phyloP scores from a whole-genome alignment of 139 green algal genomes.

The Parachlorella kessleri region DNA sequence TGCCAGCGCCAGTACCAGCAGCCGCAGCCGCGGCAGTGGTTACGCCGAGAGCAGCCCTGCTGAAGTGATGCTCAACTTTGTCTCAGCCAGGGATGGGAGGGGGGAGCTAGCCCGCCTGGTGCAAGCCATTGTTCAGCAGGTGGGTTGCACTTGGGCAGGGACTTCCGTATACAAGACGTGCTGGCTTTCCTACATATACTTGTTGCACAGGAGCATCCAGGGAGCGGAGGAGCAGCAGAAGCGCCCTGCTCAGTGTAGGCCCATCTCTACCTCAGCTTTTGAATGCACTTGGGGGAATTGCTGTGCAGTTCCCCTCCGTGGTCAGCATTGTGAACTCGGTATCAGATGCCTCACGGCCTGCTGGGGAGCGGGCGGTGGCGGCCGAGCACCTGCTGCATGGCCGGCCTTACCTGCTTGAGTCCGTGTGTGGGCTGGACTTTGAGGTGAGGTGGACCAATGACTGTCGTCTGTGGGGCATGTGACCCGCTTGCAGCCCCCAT shows the following conservation, averaged over 20 bases:
- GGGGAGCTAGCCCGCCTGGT: slow-evolving; percentile 35
- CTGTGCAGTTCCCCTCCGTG: neutral
- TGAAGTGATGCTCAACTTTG: slow-evolving; percentile 32
- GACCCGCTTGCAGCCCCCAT: too few species aligned
- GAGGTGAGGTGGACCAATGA: slow-evolving; percentile 3
- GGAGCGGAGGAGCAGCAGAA: neutral
- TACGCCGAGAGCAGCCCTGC: neutral
- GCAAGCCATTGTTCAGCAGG: slow-evolving; percentile 11
- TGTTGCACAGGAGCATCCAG: too few species aligned
- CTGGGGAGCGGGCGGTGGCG: slow-evolving; percentile 5
- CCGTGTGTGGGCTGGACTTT: slow-evolving; percentile 68
- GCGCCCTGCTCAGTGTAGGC: neutral
- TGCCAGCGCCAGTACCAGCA: slow-evolving; percentile 22
- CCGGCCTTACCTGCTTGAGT: slow-evolving; percentile 35
- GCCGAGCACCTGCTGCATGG: slow-evolving; percentile 31
- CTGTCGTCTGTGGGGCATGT: too few species aligned
- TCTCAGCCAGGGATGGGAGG: slow-evolving; percentile 25
- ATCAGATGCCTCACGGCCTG: neutral
- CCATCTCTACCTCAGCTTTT: neutral
- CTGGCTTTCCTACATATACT: too few species aligned
- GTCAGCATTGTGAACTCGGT: slow-evolving; percentile 59
- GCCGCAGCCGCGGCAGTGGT: slow-evolving; percentile 1
- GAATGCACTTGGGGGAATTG: too few species aligned
- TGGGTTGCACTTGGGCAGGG: neutral
- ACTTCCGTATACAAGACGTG: too few species aligned